Evolutionary conservation across 2,329 filamentous ascomycete species (phyloP).

Genomic region (Arachnopeziza araneosa): DNA sequence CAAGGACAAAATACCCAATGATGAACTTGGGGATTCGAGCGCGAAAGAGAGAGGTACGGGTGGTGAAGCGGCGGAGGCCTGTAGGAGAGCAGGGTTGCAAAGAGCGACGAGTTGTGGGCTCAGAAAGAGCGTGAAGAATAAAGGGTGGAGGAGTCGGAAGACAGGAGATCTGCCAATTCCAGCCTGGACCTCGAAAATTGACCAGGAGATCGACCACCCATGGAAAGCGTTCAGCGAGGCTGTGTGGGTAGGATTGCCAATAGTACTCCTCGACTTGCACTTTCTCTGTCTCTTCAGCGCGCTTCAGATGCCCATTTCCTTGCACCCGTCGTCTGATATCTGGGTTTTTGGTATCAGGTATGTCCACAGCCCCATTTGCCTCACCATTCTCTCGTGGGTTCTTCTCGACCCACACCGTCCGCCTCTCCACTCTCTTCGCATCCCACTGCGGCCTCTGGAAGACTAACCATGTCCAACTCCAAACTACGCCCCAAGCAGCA

Average conservation of each 20-base stretch:
- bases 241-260: conserved; percentile 55
- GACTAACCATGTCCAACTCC: conserved; percentile 44
- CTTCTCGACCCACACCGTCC: not conserved
- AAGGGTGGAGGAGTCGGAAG: conserved; percentile 43
- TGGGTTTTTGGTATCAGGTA: not conserved
- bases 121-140: conserved; percentile 33
- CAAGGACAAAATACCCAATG: conserved; percentile 60
- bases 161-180: conserved; percentile 50
- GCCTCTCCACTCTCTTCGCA: conserved; percentile 40
- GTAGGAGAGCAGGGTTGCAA: conserved; percentile 33
- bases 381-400: not conserved
- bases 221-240: conserved; percentile 43
- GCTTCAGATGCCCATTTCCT: not conserved
- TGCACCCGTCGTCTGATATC: not conserved
- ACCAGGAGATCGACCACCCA: conserved; percentile 52
- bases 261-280: conserved; percentile 39
- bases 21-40: conserved; percentile 42
- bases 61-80: conserved; percentile 42
- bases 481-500: conserved; percentile 46
- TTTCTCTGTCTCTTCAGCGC: not conserved
- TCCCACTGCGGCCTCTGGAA: conserved; percentile 53
- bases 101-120: conserved; percentile 34
- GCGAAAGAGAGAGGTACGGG: conserved; percentile 40
- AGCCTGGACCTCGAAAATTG: conserved; percentile 52
- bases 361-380: not conserved